Base-by-base conservation (phyloP, 345 rosid genomes). In the Eucalyptus curtisii region DNA sequence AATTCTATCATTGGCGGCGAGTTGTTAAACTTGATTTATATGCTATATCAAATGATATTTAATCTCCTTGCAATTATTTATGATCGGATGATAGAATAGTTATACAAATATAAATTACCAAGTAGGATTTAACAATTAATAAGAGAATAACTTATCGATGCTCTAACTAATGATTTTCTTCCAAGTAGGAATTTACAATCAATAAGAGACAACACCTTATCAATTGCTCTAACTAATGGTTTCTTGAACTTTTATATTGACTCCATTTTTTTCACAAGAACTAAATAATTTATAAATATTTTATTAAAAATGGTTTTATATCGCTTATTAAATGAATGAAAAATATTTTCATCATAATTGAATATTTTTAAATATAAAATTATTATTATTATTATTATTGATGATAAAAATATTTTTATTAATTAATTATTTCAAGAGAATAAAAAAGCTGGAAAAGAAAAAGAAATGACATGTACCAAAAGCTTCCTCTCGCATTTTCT, bases 191-290 rank as follows among this genome's bases (percentile, higher is more conserved):
- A 76, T 37, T 19, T 17, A 19, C 9, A 7, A 64, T 14, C 4
- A n/a, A 64, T n/a, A 64, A 64, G 1, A 33, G 33, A 64, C 33
- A n/a, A n/a, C 5, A n/a, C 19, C 76, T n/a, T 64, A n/a, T 8
- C 1, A 0, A 10, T 64, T n/a, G 20, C 37, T 16, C 13, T n/a
- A 64, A 64, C 1, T 14, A n/a, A 64, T n/a, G 5, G 1, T 66
- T 66, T 76, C 82, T 40, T 37, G 30, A 25, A 76, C 27, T n/a
- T 31, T n/a, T 7, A 31, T 64, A 64, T 64, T 5, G 9, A 16
- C 10, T 64, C 76, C 37, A 3, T 14, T n/a, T n/a, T 30, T 13
- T 13, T 12, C 37, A 64, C 1, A 15, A n/a, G 0, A 30, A 61
- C 2, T 30, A 61, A 30, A 30, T 61, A 4, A 61, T 61, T 6